Evolutionary conservation across 345 rosid species (phyloP).

Genomic region (Cardamine chenopodiifolia): DNA sequence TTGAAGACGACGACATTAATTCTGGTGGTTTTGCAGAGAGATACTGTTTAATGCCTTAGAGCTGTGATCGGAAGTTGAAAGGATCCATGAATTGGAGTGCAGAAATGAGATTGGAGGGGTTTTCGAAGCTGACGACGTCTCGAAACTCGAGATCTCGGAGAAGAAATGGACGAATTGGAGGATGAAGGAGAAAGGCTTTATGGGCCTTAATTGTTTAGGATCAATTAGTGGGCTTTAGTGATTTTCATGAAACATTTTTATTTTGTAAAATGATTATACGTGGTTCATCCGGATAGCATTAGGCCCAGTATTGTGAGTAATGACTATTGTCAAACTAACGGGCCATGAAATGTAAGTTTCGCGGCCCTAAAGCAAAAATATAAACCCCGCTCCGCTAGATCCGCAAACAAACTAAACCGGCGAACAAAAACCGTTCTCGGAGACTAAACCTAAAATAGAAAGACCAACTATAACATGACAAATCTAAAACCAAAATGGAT

Average conservation of each 20-base stretch:
- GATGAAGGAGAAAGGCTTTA: background rate
- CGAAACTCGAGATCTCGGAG: constrained; percentile 15
- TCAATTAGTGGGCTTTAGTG: background rate
- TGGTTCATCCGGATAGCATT: too few relatives aligned
- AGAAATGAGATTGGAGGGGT: constrained; percentile 1
- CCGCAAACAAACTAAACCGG: too few relatives aligned
- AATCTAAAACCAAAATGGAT: too few relatives aligned
- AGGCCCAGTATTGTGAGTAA: background rate
- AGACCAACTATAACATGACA: too few relatives aligned
- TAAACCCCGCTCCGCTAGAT: too few relatives aligned
- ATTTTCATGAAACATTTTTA: background rate
- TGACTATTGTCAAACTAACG: background rate
- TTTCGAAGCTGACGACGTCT: constrained; percentile 2
- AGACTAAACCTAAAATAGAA: too few relatives aligned
- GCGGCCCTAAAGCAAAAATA: too few relatives aligned
- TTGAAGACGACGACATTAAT: constrained; percentile 60
- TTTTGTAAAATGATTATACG: too few relatives aligned
- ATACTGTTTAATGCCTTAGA: background rate
- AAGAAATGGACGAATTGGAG: background rate
- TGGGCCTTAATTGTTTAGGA: background rate
- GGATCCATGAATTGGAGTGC: constrained; percentile 9
- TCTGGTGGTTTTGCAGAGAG: background rate
- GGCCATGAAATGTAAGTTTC: too few relatives aligned
- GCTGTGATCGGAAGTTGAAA: background rate
- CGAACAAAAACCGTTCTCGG: too few relatives aligned